Evolutionary conservation across 768 basidiomycete genomes (phyloP).

Genomic region (Punctularia strigosozonata): DNA sequence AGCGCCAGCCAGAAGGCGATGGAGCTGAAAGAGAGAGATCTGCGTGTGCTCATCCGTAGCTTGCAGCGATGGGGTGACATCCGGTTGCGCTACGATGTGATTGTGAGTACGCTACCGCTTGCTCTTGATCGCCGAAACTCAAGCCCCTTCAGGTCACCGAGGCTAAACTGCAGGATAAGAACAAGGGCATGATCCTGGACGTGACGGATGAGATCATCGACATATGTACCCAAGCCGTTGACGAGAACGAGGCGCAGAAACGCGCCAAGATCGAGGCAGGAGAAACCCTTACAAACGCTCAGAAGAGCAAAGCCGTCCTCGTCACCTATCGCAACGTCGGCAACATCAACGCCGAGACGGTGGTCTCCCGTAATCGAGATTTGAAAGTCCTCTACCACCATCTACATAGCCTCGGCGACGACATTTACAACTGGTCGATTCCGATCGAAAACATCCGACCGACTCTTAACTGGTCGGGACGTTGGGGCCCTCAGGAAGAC

Average conservation of each 20-base stretch:
- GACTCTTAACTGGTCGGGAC: conserved; percentile 92
- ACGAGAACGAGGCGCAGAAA: conserved; percentile 75
- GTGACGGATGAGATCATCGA: conserved; percentile 90
- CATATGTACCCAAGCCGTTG: conserved; percentile 72
- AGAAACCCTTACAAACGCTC: conserved; percentile 82
- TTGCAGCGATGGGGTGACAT: conserved; percentile 98
- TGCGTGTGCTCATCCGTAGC: conserved; percentile 89
- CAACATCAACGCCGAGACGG: conserved; percentile 96
- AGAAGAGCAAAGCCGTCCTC: conserved; percentile 95
- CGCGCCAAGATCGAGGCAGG: conserved; percentile 65
- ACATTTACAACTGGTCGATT: conserved; percentile 74
- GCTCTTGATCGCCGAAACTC: conserved; percentile 2
- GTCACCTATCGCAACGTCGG: conserved; percentile 82
- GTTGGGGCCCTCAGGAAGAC: conserved; percentile 89
- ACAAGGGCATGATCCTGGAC: conserved; percentile 82
- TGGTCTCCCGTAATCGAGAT: conserved; percentile 81
- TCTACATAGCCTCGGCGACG: conserved; percentile 50
- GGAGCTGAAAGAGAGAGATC: conserved; percentile 95
- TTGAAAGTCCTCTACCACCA: conserved; percentile 80
- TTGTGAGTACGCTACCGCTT: conserved; percentile 47
- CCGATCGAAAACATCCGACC: conserved; percentile 91
- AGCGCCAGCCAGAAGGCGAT: conserved; percentile 88
- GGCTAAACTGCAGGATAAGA: conserved; percentile 87
- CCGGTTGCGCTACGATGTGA: conserved; percentile 84
- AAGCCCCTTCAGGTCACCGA: conserved; percentile 56